A percentile compares a stretch with the other conserved stretches of the same genome.
phyloP scores from a whole-genome alignment of 805 yeast genomes.

The Pichia sporocuriosa region DNA sequence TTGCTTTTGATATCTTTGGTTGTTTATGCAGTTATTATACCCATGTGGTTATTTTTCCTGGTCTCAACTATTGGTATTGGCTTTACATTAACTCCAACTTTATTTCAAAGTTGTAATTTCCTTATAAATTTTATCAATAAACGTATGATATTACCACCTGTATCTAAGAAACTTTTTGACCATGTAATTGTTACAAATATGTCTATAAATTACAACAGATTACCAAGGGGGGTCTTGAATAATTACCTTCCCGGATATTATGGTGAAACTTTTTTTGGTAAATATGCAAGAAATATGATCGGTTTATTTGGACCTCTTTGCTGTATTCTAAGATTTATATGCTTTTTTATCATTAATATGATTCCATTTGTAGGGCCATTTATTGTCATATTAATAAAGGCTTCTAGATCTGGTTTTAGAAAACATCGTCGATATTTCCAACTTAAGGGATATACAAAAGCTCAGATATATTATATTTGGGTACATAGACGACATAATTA shows the following conservation, averaged over 20 bases:
- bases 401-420: conserved; percentile 47
- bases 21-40: conserved; percentile 17
- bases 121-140: conserved; percentile 26
- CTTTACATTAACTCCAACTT: conserved; percentile 20
- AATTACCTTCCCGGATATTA: conserved; percentile 20
- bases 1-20: conserved; percentile 16
- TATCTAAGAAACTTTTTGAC: conserved; percentile 29
- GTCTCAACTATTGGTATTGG: conserved; percentile 22
- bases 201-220: conserved; percentile 17
- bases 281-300: conserved; percentile 13
- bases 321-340: conserved; percentile 32
- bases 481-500: conserved; percentile 29
- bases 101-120: conserved; percentile 28
- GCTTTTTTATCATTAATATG: conserved; percentile 35
- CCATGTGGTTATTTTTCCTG: conserved; percentile 14
- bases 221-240: conserved; percentile 23
- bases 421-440: conserved; percentile 52
- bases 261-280: conserved; percentile 25
- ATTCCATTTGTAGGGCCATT: conserved; percentile 60
- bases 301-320: conserved; percentile 31
- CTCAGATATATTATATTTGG: conserved; percentile 36
- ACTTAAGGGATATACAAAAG: conserved; percentile 42
- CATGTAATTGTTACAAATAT: conserved; percentile 21
- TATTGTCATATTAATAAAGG: conserved; percentile 41
- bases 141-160: conserved; percentile 27